phyloP scores from a whole-genome alignment of 2,329 filamentous ascomycete species.

The Trichoderma gracile region DNA sequence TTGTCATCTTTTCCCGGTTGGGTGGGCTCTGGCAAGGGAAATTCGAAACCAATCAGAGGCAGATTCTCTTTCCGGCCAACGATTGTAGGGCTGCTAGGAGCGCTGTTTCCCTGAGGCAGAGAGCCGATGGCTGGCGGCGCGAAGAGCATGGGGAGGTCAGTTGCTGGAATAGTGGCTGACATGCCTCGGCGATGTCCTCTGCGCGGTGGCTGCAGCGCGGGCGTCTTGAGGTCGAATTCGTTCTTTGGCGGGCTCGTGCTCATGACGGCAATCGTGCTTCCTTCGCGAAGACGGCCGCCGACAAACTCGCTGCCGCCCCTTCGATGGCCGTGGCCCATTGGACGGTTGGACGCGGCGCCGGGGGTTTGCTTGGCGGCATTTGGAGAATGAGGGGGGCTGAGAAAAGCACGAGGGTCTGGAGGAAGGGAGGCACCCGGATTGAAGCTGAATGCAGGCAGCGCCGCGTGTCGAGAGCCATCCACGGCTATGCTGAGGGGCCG shows the following conservation, averaged over 20 bases:
- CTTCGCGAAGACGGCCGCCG: constrained; percentile 65
- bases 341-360: constrained; percentile 56
- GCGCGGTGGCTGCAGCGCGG: constrained; percentile 53
- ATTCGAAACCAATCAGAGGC: background rate
- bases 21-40: constrained; percentile 24
- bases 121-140: constrained; percentile 53
- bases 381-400: constrained; percentile 59
- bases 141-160: constrained; percentile 74
- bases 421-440: constrained; percentile 50
- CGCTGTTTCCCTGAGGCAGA: constrained; percentile 59
- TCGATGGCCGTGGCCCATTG: constrained; percentile 70
- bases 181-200: constrained; percentile 68
- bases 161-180: constrained; percentile 80
- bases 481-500: constrained; percentile 36
- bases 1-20: background rate
- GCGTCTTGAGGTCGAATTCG: constrained; percentile 58
- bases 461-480: constrained; percentile 41
- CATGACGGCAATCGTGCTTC: constrained; percentile 61
- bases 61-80: constrained; percentile 36
- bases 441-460: constrained; percentile 58
- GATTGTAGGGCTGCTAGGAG: constrained; percentile 61
- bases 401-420: constrained; percentile 42
- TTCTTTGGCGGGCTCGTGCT: constrained; percentile 70
- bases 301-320: constrained; percentile 86
- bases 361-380: constrained; percentile 49